phyloP scores from a whole-genome alignment of 208 protist species.

The Naegleria gruberi region DNA sequence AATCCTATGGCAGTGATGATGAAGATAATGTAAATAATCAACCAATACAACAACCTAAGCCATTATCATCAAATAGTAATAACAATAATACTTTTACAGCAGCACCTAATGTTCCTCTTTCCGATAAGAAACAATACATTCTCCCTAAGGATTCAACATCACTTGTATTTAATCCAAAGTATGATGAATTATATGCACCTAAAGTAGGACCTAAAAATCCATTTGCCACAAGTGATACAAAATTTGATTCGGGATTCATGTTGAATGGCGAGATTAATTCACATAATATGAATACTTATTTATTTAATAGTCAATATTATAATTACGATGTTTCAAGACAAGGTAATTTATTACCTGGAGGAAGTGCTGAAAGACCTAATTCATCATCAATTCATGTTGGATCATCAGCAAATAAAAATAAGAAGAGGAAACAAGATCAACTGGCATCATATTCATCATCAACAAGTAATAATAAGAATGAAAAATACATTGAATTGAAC shows the following conservation, averaged over 20 bases:
- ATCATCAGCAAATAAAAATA: neutral
- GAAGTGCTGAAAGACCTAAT: neutral
- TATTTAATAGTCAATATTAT: constrained; percentile 8
- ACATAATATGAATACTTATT: neutral
- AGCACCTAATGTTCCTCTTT: neutral
- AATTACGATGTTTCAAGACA: neutral
- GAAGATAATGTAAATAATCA: neutral
- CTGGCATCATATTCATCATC: no score
- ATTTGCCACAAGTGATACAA: neutral
- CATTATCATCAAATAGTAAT: neutral
- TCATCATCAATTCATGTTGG: neutral
- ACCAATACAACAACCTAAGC: neutral
- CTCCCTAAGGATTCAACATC: neutral
- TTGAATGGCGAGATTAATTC: neutral
- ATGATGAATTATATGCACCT: neutral
- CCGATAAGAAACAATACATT: neutral
- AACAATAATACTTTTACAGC: neutral
- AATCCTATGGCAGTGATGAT: neutral
- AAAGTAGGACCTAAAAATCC: neutral
- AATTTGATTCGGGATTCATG: neutral
- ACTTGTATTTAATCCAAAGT: neutral
- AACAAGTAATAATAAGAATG: neutral
- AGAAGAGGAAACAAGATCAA: neutral
- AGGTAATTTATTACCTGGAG: neutral
- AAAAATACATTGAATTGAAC: neutral